A percentile compares a stretch with the other conserved stretches of the same genome.
Conservation (phyloP, 192 early-diverging fungal species). For the Glomus cerebriforme region DNA sequence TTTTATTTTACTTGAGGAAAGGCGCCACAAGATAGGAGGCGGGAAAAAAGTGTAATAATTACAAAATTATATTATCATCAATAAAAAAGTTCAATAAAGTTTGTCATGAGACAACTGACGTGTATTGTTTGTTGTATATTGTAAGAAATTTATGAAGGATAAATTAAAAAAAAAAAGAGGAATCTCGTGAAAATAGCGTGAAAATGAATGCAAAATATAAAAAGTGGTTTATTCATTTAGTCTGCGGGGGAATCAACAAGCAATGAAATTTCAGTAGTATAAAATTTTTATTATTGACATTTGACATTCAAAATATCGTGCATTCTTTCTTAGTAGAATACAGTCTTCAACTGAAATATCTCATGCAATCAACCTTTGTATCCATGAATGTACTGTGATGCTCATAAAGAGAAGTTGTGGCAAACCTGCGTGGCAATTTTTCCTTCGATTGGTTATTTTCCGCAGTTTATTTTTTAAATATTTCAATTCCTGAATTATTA, state of each 20-base stretch:
- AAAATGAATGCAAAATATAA: constrained; percentile 1
- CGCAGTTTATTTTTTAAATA: neutral
- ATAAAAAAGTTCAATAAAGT: no score
- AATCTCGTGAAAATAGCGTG: constrained; percentile 26
- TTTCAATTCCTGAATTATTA: no score
- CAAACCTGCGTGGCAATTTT: neutral
- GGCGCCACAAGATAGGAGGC: neutral
- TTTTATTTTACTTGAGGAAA: neutral
- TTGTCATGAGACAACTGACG: neutral
- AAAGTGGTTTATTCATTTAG: neutral
- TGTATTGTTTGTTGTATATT: neutral
- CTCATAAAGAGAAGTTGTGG: neutral
- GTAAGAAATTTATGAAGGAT: neutral
- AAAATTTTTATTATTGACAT: neutral
- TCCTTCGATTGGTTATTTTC: neutral
- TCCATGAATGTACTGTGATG: neutral
- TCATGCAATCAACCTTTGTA: neutral
- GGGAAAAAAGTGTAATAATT: neutral
- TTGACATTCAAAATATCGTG: neutral
- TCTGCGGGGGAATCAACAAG: neutral
- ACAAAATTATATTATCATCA: neutral
- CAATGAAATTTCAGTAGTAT: neutral
- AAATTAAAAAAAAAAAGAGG: neutral
- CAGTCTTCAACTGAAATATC: neutral
- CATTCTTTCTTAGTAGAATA: neutral